Base-by-base conservation (phyloP, 2,329 filamentous ascomycete genomes). In the Colletotrichum lindemuthianum region DNA sequence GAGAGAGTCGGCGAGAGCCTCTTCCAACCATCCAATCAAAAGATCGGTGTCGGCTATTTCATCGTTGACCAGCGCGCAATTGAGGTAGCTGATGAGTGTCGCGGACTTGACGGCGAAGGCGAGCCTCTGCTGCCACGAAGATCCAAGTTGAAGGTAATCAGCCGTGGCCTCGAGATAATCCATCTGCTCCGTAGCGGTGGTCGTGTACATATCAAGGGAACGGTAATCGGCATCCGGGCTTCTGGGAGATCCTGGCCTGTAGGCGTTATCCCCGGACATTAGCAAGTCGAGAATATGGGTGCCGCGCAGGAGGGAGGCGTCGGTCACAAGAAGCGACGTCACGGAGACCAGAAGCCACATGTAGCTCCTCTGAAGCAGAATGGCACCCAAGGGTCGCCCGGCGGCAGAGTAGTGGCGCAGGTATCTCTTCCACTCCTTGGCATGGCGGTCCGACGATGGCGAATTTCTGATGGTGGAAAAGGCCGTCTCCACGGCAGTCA, bases 381-480 rank as follows among this genome's bases (percentile, higher is more conserved):
- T 96, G 11, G 94, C 93, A 9, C 96, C 93, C 47, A 99, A 80
- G 0, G 96, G 95, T 16, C 92, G 87, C 9, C 92, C 92, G 63
- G 88, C 85, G 13, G 89, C 86, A 34, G 92, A 88, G 78, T 98
- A 99, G 66, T 94, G 91, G 48, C 90, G 91, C 60, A 92, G 81
- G 76, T 92, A 93, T 68, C 90, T 88, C 78, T 92, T 96, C 96
- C 96, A 99, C 69, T 97, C 92, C 72, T 89, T 91, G 16, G 92
- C 81, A 34, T 86, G 80, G 51, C 85, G 83, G 67, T 92, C 89
- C 32, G 88, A 80, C 34, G 85, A 85, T 69, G 88, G 88, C 2
- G 90, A 86, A 76, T 96, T 97, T 59, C 95, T 90, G 68, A 98
- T 91, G 8, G 92, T 93, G 8, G 95, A 97, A 63, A 97, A 90